Evolutionary conservation across 306 rosid genomes (phyloP), one percentile per base, ranked within the genome.

Genomic region (Cicer arietinum): DNA sequence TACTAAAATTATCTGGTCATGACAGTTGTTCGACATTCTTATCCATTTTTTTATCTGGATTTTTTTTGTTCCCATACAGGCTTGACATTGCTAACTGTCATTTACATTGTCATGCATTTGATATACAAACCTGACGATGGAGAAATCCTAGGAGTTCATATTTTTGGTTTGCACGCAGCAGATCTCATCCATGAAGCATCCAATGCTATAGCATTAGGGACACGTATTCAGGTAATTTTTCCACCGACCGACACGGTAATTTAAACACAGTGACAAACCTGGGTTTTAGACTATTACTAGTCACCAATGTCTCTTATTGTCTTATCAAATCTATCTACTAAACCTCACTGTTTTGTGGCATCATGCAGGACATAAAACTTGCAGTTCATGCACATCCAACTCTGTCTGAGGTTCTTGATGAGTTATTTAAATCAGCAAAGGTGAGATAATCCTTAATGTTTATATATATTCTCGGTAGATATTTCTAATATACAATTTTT

Each of bases 171-270:
- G 88, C 99, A 94, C 65, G 99, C 99, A 13, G 99, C 99, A 20
- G 99, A 94, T 84, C 99, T 94, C 71, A 94, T 94, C 67, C 99
- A 94, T 9, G 99, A 94, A 89, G 99, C 97, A 69, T 94, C 99
- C 61, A 94, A 94, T 62, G 97, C 97, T 41, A 91, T 94, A 41
- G 96, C 97, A 47, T 76, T 94, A 62, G 96, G 96, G 62, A 91
- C 97, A 44, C 89, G 91, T 37, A 87, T 94, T 86, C 97, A 91
- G 89, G 97, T 91, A 58, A 42, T 56, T 75, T 67, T 81, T 70
- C 76, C 25, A 41, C 16, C 46, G 40, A 41, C 16, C 35, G 40
- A n/a, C 11, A 16, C 47, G 39, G 61, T 77, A 40, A 22, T 64
- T 42, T 61, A 45, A 20, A 40, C 17, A 44, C 35, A 9, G 30